These are phyloP conservation scores for Aureobasidium mangrovei DNA, from an alignment of 2,329 filamentous ascomycete species.

Conservation along the genomic window DNA sequence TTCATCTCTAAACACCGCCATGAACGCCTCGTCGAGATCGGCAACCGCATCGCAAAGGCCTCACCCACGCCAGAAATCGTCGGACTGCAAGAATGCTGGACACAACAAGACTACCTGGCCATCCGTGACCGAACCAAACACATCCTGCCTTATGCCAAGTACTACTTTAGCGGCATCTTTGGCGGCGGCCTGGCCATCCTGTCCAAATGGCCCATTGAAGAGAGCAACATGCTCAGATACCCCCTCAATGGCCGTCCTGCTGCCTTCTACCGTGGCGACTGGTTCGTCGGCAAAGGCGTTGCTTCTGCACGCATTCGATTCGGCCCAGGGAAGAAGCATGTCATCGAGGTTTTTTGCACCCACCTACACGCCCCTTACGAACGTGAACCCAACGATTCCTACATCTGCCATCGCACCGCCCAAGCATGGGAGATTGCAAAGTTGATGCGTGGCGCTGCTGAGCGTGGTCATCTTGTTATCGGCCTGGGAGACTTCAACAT, in stretches of 20 bases:
- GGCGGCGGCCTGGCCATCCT: conserved; percentile 83
- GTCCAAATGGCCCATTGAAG: conserved; percentile 84
- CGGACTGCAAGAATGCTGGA: conserved; percentile 93
- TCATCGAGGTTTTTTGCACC: conserved; percentile 86
- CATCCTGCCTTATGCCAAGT: conserved; percentile 82
- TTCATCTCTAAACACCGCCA: conserved; percentile 69
- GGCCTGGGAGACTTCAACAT: conserved; percentile 95
- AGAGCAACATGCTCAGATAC: conserved; percentile 78
- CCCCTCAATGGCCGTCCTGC: conserved; percentile 89
- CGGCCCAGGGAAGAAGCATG: conserved; percentile 53
- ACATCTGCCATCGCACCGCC: conserved; percentile 80
- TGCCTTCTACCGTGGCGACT: conserved; percentile 89
- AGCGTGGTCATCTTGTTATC: conserved; percentile 73
- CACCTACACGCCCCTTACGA: conserved; percentile 90
- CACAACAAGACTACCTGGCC: conserved; percentile 68
- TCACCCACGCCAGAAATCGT: conserved; percentile 71
- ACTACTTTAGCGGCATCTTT: conserved; percentile 83
- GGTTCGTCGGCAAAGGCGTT: conserved; percentile 92
- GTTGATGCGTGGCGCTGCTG: conserved; percentile 70
- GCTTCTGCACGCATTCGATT: conserved; percentile 72
- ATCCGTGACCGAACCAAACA: conserved; percentile 65
- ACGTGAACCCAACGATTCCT: conserved; percentile 67
- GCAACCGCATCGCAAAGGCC: conserved; percentile 61
- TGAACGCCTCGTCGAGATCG: conserved; percentile 76
- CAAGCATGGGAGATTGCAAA: conserved; percentile 95